phyloP scores from a whole-genome alignment of 2,329 filamentous ascomycete genomes.

The Atkinsonella hypoxylon region DNA sequence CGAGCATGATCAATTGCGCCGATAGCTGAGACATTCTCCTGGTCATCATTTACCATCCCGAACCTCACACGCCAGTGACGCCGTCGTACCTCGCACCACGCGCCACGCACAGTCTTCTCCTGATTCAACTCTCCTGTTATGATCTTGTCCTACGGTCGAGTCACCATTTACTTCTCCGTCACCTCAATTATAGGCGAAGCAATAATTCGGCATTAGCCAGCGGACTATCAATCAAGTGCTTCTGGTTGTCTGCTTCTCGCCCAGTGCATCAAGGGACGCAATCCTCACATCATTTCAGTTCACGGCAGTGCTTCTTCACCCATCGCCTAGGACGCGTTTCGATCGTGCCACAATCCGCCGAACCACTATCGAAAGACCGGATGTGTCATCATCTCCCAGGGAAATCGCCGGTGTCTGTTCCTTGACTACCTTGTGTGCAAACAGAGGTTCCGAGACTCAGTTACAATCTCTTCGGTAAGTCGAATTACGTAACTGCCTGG shows the following conservation, averaged over 20 bases:
- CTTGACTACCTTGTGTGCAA: neutral
- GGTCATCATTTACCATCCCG: constrained; percentile 3
- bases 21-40: constrained; percentile 6
- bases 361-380: neutral
- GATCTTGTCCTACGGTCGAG: neutral
- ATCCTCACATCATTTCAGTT: neutral
- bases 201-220: neutral
- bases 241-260: neutral
- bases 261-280: neutral
- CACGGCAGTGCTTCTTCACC: neutral
- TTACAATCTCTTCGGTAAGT: neutral
- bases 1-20: constrained; percentile 3
- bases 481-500: neutral
- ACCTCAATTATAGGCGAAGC: neutral
- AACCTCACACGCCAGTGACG: neutral
- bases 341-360: neutral
- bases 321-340: neutral
- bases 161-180: neutral
- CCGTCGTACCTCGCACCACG: neutral
- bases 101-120: neutral
- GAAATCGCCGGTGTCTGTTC: neutral
- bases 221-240: neutral
- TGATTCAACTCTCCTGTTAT: neutral
- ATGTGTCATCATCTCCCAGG: neutral
- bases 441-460: no score